Percentiles rank a stretch among this genome's conserved stretches.
Evolutionary conservation across 805 yeast genomes (phyloP).

Genomic region (Candida maris): DNA sequence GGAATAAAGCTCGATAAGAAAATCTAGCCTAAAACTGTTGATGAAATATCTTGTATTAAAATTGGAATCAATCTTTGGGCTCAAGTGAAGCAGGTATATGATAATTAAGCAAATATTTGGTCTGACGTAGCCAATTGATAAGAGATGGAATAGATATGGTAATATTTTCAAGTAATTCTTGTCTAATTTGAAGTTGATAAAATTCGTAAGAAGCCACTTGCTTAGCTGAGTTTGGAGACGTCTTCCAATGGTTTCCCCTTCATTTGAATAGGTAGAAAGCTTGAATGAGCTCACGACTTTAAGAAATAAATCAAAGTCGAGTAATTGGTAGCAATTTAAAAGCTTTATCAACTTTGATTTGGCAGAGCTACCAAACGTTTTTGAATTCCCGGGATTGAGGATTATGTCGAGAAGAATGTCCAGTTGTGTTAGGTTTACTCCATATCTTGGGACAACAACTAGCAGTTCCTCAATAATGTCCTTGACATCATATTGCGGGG

Average conservation of each 20-base stretch:
- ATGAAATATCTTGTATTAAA: slow-evolving; percentile 19
- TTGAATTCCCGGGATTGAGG: slow-evolving; percentile 13
- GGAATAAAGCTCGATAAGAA: slow-evolving; percentile 17
- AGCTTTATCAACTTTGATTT: slow-evolving; percentile 16
- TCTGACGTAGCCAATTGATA: slow-evolving; percentile 29
- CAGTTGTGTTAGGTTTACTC: slow-evolving; percentile 18
- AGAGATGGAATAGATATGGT: slow-evolving; percentile 23
- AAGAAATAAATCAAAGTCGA: slow-evolving; percentile 22
- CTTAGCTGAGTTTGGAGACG: slow-evolving; percentile 19
- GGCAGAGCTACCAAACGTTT: slow-evolving; percentile 9
- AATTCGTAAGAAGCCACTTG: slow-evolving; percentile 19
- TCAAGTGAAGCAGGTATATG: slow-evolving; percentile 16
- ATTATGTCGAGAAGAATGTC: slow-evolving; percentile 19
- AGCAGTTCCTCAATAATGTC: slow-evolving; percentile 16
- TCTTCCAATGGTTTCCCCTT: slow-evolving; percentile 14
- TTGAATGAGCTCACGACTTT: slow-evolving; percentile 21
- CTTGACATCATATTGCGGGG: slow-evolving; percentile 3
- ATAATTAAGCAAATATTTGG: slow-evolving; percentile 18
- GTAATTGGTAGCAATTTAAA: slow-evolving; percentile 18
- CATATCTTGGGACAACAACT: slow-evolving; percentile 25
- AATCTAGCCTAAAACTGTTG: slow-evolving; percentile 20
- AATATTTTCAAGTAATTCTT: slow-evolving; percentile 17
- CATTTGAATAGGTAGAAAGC: slow-evolving; percentile 20
- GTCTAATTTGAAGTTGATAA: slow-evolving; percentile 21
- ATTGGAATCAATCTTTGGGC: slow-evolving; percentile 16